Conservation (phyloP, 192 early-diverging fungal genomes). For the Nowakowskiella sp. region DNA sequence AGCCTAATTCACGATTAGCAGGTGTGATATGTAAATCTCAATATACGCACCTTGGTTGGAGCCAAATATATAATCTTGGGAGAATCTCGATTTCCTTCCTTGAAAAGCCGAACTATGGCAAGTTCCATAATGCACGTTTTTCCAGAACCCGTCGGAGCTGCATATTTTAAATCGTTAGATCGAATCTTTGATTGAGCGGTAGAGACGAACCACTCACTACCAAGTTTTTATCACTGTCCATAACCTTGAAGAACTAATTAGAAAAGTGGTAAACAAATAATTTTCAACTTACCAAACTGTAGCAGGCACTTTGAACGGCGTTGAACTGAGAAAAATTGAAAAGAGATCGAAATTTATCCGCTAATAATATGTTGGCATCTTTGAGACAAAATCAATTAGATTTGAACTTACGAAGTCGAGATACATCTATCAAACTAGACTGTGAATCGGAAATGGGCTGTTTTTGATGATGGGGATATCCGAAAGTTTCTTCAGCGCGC, state of each 20-base stretch:
- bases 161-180: constrained; percentile 11
- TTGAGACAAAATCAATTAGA: too few species aligned
- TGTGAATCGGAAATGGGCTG: too few species aligned
- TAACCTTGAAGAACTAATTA: constrained; percentile 12
- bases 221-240: constrained; percentile 27
- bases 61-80: constrained; percentile 58
- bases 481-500: too few species aligned
- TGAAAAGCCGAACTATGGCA: constrained; percentile 26
- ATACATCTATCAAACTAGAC: too few species aligned
- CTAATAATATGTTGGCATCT: constrained; percentile 20
- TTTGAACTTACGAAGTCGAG: too few species aligned
- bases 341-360: constrained; percentile 20
- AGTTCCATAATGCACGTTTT: constrained; percentile 61
- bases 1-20: constrained; percentile 23
- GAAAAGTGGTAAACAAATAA: constrained; percentile 13
- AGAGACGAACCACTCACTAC: constrained; percentile 32
- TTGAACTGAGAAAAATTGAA: constrained; percentile 38
- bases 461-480: too few species aligned
- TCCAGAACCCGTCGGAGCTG: constrained; percentile 61
- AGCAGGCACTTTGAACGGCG: constrained; percentile 34
- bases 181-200: background rate
- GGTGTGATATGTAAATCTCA: background rate
- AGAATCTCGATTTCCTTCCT: constrained; percentile 16
- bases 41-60: constrained; percentile 38
- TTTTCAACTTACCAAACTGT: constrained; percentile 36